Evolutionary conservation across 108 stramenopile species (phyloP).

Genomic region (Thalassiosira profunda): DNA sequence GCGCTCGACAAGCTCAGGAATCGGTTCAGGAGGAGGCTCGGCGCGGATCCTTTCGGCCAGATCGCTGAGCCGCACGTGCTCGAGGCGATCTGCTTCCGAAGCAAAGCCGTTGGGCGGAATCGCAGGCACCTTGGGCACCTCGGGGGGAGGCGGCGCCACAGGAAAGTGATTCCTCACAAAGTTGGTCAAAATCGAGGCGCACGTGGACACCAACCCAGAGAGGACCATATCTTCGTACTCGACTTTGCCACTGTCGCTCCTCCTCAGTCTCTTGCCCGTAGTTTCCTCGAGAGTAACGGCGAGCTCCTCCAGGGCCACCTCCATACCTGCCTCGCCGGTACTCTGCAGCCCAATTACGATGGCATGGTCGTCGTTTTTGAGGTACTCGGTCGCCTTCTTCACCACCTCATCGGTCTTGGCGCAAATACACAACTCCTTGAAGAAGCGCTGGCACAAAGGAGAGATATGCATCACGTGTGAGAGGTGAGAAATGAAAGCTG

Average conservation of each 20-base stretch:
- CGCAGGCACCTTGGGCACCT: slow-evolving; percentile 44
- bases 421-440: slow-evolving; percentile 76
- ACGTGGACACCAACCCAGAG: slow-evolving; percentile 45
- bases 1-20: slow-evolving; percentile 40
- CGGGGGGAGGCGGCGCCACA: slow-evolving; percentile 40
- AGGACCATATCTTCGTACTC: slow-evolving; percentile 36
- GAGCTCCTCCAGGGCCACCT: slow-evolving; percentile 45
- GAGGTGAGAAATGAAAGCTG: too few species aligned
- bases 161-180: slow-evolving; percentile 63
- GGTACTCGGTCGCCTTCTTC: slow-evolving; percentile 48
- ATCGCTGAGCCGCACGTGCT: slow-evolving; percentile 25
- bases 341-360: slow-evolving; percentile 85
- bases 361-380: slow-evolving; percentile 46
- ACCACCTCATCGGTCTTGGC: slow-evolving; percentile 72
- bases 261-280: slow-evolving; percentile 2
- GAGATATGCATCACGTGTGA: too few species aligned
- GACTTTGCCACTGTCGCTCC: slow-evolving; percentile 11
- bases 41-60: slow-evolving; percentile 30
- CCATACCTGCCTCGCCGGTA: slow-evolving; percentile 80
- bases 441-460: slow-evolving; percentile 88
- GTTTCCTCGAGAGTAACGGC: slow-evolving; percentile 21
- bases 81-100: slow-evolving; percentile 28
- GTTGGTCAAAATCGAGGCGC: slow-evolving; percentile 35
- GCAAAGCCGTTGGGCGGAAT: slow-evolving; percentile 32
- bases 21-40: slow-evolving; percentile 50